These are phyloP conservation scores for Thelephora terrestris DNA, from an alignment of 1,284 basidiomycete species.

Conservation along the genomic window DNA sequence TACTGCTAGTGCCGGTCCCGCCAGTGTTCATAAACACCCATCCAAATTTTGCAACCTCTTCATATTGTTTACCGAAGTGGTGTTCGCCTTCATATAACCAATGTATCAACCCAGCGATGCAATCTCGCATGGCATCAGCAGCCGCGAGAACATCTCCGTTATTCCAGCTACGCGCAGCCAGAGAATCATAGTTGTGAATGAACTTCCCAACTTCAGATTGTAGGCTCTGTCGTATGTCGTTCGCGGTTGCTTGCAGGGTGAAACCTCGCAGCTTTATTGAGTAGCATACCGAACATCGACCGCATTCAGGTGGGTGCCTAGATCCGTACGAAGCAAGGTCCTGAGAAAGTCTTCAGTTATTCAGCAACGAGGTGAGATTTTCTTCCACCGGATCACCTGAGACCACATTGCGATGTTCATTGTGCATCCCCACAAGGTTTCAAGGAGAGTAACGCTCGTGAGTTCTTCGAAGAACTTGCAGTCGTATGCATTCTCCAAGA, in stretches of 20 bases:
- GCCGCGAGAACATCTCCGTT: conserved; percentile 28
- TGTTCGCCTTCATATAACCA: conserved; percentile 52
- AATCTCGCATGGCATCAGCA: conserved; percentile 38
- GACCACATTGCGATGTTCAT: conserved; percentile 38
- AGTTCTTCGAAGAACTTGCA: conserved; percentile 27
- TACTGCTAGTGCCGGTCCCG: neutral
- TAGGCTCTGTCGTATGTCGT: conserved; percentile 31
- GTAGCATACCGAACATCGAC: conserved; percentile 35
- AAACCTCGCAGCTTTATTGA: conserved; percentile 30
- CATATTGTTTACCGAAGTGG: conserved; percentile 45
- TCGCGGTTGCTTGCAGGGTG: conserved; percentile 37
- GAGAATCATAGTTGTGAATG: conserved; percentile 23
- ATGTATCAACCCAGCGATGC: conserved; percentile 40
- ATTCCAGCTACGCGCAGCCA: conserved; percentile 7
- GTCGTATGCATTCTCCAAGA: conserved; percentile 44
- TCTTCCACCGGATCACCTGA: conserved; percentile 26
- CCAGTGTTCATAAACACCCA: conserved; percentile 43
- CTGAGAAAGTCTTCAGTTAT: conserved; percentile 20
- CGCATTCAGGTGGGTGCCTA: conserved; percentile 24
- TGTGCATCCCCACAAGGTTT: conserved; percentile 29
- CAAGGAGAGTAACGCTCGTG: conserved; percentile 18
- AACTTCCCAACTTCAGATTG: conserved; percentile 30
- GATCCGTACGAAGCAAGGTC: conserved; percentile 40
- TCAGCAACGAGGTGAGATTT: neutral
- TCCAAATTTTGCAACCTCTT: conserved; percentile 47